Evolutionary conservation across 164 flowering plant genomes (phyloP).

Genomic region (Chloranthus sessilifolius): DNA sequence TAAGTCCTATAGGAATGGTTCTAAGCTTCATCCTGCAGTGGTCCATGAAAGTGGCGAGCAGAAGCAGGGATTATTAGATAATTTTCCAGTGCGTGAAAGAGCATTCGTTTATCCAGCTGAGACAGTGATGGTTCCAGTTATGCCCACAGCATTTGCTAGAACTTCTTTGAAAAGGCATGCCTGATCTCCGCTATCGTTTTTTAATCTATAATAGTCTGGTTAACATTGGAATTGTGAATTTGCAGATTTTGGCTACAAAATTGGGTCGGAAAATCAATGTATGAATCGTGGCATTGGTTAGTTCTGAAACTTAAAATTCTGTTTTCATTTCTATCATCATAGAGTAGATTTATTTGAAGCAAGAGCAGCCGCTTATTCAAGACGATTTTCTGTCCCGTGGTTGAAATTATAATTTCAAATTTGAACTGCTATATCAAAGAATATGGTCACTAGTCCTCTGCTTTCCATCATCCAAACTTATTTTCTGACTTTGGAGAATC

Average conservation of each 20-base stretch:
- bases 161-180: constrained; percentile 70
- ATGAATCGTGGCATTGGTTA: constrained; percentile 50
- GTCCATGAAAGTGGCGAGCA: constrained; percentile 30
- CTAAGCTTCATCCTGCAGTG: constrained; percentile 36
- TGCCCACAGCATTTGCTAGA: constrained; percentile 67
- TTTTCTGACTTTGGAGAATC: too few relatives aligned
- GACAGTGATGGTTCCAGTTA: constrained; percentile 81
- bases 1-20: constrained; percentile 21
- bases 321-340: too few relatives aligned
- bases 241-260: constrained; percentile 93
- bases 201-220: neutral
- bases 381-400: too few relatives aligned
- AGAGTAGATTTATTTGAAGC: neutral
- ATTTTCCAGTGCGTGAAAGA: constrained; percentile 40
- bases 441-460: too few relatives aligned
- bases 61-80: constrained; percentile 34
- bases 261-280: constrained; percentile 67
- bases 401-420: too few relatives aligned
- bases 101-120: constrained; percentile 83
- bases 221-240: constrained; percentile 7
- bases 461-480: too few relatives aligned
- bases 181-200: constrained; percentile 1
- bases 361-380: too few relatives aligned
- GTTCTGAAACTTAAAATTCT: constrained; percentile 19
- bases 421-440: too few relatives aligned